These are phyloP conservation scores for Aureobasidium sp. DNA, from an alignment of 2,329 filamentous ascomycete species.

Conservation along the genomic window DNA sequence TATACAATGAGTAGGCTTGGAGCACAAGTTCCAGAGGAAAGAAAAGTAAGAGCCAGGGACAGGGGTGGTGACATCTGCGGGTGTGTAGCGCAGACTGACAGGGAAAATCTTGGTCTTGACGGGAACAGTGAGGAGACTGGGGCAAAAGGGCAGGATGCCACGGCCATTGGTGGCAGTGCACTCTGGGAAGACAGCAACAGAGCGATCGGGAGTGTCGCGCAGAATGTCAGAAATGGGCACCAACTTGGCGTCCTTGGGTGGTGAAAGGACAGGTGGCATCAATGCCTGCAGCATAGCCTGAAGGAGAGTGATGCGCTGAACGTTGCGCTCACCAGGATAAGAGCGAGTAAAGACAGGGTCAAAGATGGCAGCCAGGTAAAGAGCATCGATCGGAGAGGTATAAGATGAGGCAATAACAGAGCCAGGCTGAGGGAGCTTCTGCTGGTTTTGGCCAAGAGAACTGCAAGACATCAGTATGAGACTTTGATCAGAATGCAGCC, in stretches of 20 bases:
- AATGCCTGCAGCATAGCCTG: slow-evolving; percentile 68
- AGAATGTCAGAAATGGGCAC: slow-evolving; percentile 42
- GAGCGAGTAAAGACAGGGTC: slow-evolving; percentile 87
- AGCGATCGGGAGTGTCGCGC: slow-evolving; percentile 58
- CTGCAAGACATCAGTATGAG: slow-evolving; percentile 27
- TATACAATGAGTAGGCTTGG: slow-evolving; percentile 78
- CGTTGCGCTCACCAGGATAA: slow-evolving; percentile 61
- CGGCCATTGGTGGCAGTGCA: slow-evolving; percentile 90
- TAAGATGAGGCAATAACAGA: slow-evolving; percentile 84
- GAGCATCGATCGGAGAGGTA: slow-evolving; percentile 82
- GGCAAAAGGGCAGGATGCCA: slow-evolving; percentile 76
- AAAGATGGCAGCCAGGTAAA: slow-evolving; percentile 94
- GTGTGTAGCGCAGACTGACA: slow-evolving; percentile 79
- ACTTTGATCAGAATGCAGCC: not conserved
- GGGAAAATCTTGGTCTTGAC: slow-evolving; percentile 73
- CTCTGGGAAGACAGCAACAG: slow-evolving; percentile 85
- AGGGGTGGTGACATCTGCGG: slow-evolving; percentile 83
- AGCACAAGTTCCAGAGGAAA: slow-evolving; percentile 82
- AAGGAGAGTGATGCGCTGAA: slow-evolving; percentile 68
- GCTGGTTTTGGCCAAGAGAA: slow-evolving; percentile 62
- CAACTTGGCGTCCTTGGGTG: slow-evolving; percentile 27
- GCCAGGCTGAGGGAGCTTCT: slow-evolving; percentile 67
- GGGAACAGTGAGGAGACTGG: slow-evolving; percentile 60
- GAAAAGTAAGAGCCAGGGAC: slow-evolving; percentile 62
- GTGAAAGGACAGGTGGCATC: slow-evolving; percentile 30